These are phyloP conservation scores for Arthrocladium fulminans DNA, from an alignment of 2,329 filamentous ascomycete species.

Conservation along the genomic window DNA sequence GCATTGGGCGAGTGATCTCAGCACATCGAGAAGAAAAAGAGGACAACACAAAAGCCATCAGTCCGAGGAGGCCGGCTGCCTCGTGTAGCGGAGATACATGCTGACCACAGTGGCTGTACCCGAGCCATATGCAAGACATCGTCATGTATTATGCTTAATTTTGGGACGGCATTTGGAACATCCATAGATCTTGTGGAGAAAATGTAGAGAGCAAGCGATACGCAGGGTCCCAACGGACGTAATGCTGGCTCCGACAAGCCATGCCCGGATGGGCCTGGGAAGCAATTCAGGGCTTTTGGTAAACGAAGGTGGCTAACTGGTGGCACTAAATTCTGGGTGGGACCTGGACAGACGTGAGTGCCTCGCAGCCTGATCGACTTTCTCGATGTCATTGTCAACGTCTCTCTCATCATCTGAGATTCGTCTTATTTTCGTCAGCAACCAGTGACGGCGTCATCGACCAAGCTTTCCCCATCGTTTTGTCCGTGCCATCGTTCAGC, in stretches of 20 bases:
- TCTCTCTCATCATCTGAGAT: not conserved
- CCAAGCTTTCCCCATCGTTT: not conserved
- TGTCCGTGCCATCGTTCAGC: not conserved
- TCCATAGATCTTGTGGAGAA: not conserved
- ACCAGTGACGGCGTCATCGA: not conserved
- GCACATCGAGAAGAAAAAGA: too few species aligned
- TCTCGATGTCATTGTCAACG: not conserved
- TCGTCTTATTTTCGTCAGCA: not conserved
- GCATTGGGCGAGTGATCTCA: too few species aligned
- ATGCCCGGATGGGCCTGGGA: not conserved
- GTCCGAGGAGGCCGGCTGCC: too few species aligned
- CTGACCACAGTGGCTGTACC: not conserved
- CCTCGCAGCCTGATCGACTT: not conserved
- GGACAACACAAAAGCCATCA: too few species aligned
- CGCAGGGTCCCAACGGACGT: not conserved
- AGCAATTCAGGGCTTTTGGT: not conserved
- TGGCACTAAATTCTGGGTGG: not conserved
- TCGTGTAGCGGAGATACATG: not conserved
- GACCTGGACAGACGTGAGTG: not conserved
- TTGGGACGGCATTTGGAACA: not conserved
- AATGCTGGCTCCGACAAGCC: not conserved
- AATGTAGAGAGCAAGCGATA: not conserved
- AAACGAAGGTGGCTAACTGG: not conserved
- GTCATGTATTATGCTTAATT: slow-evolving; percentile 3
- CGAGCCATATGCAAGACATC: not conserved